A percentile compares a stretch with the other conserved stretches of the same genome.
Conservation (phyloP, 2,329 filamentous ascomycete genomes). For the Verticillium dahliae region DNA sequence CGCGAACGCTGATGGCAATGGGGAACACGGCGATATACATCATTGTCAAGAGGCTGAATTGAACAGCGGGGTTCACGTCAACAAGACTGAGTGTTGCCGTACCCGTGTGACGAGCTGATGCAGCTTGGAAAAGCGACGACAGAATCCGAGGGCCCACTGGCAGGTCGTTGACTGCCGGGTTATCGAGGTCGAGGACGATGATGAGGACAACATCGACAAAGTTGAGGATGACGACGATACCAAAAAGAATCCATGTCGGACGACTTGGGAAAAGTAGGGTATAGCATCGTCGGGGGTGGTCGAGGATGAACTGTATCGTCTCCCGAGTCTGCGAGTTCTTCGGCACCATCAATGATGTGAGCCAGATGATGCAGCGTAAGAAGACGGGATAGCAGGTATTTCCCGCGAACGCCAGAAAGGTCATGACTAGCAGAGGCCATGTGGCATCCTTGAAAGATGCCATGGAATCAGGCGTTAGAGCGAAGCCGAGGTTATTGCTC, state of each 20-base stretch:
- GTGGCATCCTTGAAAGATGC: slow-evolving; percentile 37
- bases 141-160: slow-evolving; percentile 39
- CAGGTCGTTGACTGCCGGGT: slow-evolving; percentile 38
- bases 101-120: slow-evolving; percentile 38
- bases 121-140: slow-evolving; percentile 53
- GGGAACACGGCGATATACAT: slow-evolving; percentile 61
- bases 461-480: slow-evolving; percentile 49
- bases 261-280: slow-evolving; percentile 53
- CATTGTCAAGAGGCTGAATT: slow-evolving; percentile 55
- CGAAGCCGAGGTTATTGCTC: slow-evolving; percentile 46
- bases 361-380: slow-evolving; percentile 52
- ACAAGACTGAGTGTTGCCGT: slow-evolving; percentile 44
- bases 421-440: slow-evolving; percentile 38
- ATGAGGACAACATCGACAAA: slow-evolving; percentile 50
- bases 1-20: slow-evolving; percentile 54
- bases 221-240: slow-evolving; percentile 44
- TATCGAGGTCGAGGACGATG: slow-evolving; percentile 42
- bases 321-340: slow-evolving; percentile 29
- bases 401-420: slow-evolving; percentile 41
- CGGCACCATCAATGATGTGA: slow-evolving; percentile 38
- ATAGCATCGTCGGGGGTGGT: slow-evolving; percentile 57
- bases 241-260: slow-evolving; percentile 53
- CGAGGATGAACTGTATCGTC: slow-evolving; percentile 49
- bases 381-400: slow-evolving; percentile 53
- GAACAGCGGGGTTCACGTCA: slow-evolving; percentile 44